Conservation (phyloP, 148 eudicot species). For the Chenopodium album region DNA sequence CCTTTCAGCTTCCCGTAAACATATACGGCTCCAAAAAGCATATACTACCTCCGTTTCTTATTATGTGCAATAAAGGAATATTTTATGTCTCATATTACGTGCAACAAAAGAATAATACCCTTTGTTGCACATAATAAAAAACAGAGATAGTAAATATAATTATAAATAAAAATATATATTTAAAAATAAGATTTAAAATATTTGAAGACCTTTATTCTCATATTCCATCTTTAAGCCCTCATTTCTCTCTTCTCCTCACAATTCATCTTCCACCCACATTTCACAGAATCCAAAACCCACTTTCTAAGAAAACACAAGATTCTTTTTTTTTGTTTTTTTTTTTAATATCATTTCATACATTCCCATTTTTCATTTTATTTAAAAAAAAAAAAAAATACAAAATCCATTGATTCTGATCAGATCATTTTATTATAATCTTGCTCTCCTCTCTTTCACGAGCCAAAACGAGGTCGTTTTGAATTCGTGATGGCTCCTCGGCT, state of each 20-base stretch:
- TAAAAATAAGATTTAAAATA: background rate
- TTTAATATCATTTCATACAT: background rate
- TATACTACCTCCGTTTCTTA: too few relatives aligned
- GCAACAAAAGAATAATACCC: too few relatives aligned
- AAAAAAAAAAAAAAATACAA: background rate
- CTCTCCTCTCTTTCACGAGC: background rate
- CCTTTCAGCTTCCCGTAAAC: too few relatives aligned
- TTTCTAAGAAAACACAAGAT: background rate
- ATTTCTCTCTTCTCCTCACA: slow-evolving; percentile 37
- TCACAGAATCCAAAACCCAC: background rate
- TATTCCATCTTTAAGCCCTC: slow-evolving; percentile 27
- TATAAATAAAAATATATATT: too few relatives aligned
- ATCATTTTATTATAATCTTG: background rate
- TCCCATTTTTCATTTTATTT: background rate
- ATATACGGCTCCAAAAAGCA: too few relatives aligned
- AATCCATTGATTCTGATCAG: background rate
- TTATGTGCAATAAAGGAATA: too few relatives aligned
- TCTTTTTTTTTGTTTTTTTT: too few relatives aligned
- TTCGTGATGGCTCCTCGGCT: slow-evolving; percentile 53
- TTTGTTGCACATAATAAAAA: too few relatives aligned
- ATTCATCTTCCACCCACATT: background rate
- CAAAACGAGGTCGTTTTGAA: slow-evolving; percentile 12
- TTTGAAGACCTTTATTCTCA: background rate
- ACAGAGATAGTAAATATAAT: too few relatives aligned
- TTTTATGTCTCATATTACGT: too few relatives aligned